Percentiles rank a stretch among this genome's conserved stretches.
Conservation (phyloP, 78 protist genomes). For the Dictyostelium capitatum region DNA sequence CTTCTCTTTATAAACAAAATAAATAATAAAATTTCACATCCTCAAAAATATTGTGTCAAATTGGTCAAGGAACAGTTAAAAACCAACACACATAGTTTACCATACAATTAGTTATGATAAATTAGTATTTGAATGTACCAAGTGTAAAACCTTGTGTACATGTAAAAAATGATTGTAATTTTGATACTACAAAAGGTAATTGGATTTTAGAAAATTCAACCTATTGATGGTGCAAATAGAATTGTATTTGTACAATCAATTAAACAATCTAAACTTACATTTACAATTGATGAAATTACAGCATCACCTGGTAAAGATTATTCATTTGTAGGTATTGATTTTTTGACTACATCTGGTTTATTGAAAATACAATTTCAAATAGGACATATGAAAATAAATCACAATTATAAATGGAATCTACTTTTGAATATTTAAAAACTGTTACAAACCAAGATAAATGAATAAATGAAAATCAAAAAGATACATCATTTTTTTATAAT, state of each 20-base stretch:
- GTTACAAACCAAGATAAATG: background rate
- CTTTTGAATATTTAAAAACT: background rate
- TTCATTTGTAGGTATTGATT: constrained; percentile 31
- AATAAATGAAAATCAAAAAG: background rate
- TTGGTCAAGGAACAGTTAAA: too few relatives aligned
- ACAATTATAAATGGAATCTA: background rate
- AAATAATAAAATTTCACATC: too few relatives aligned
- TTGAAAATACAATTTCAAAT: constrained; percentile 20
- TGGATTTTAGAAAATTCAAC: background rate
- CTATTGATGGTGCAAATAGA: background rate
- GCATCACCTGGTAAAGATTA: background rate
- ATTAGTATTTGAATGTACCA: too few relatives aligned
- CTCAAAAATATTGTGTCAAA: too few relatives aligned
- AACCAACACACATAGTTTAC: too few relatives aligned
- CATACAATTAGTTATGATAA: too few relatives aligned
- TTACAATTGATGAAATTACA: background rate
- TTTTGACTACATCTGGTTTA: background rate
- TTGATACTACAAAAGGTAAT: background rate
- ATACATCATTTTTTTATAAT: background rate
- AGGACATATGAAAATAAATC: background rate
- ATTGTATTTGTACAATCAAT: background rate
- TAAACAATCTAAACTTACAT: background rate
- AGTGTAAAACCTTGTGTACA: too few relatives aligned
- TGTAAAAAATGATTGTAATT: too few relatives aligned
- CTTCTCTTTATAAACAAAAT: too few relatives aligned